These are phyloP conservation scores for Cercospora nicotianae DNA, from an alignment of 2,329 filamentous ascomycete species.

Conservation along the genomic window DNA sequence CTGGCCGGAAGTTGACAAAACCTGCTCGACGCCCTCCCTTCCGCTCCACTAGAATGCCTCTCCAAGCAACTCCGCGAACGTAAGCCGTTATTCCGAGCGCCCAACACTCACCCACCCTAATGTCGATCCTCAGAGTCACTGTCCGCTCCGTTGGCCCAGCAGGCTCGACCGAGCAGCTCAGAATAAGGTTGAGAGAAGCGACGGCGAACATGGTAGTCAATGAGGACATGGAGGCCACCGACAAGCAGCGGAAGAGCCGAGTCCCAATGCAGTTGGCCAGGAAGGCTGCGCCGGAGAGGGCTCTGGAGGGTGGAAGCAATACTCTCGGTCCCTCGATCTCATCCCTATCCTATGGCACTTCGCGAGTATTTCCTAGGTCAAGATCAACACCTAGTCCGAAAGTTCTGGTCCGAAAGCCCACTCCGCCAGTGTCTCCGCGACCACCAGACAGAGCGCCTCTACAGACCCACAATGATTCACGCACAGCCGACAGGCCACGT, in stretches of 20 bases:
- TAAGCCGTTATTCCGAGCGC: neutral
- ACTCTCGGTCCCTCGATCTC: neutral
- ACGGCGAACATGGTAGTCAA: constrained; percentile 17
- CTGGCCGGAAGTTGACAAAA: constrained; percentile 1
- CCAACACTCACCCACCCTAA: neutral
- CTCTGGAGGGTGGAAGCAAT: neutral
- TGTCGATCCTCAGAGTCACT: constrained; percentile 15
- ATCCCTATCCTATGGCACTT: neutral
- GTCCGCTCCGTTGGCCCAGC: constrained; percentile 13
- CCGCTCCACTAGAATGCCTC: neutral
- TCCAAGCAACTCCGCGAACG: neutral
- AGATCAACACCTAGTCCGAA: neutral
- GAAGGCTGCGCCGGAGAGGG: neutral
- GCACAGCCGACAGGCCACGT: neutral
- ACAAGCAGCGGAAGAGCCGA: constrained; percentile 7
- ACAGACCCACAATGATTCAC: neutral
- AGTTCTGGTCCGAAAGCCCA: neutral
- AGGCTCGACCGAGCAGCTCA: constrained; percentile 15
- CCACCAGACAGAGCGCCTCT: neutral
- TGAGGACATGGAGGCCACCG: constrained; percentile 13
- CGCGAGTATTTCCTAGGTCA: neutral
- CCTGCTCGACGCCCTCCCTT: neutral
- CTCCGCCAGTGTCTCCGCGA: neutral
- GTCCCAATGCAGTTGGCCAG: neutral
- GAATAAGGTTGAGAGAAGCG: constrained; percentile 14